Base-by-base conservation (phyloP, 108 stramenopile genomes). In the Cyclotella cryptica region DNA sequence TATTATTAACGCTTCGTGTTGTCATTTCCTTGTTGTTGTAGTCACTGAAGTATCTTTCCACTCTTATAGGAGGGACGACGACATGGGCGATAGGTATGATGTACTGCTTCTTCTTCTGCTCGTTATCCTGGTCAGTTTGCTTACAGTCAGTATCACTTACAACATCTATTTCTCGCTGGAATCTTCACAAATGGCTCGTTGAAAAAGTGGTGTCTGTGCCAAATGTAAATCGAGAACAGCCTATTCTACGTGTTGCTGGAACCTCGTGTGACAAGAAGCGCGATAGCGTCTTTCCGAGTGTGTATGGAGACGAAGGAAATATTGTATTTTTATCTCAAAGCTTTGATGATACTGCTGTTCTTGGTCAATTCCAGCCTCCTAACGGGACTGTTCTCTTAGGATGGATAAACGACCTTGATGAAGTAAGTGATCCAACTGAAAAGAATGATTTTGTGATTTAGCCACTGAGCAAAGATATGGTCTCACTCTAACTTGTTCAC, bases 301-400 rank as follows among this genome's bases (percentile, higher is more conserved):
- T 83, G 13, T 83, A 68, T 47, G 82, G 82, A 26, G 61, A 73
- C 21, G 45, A 72, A 55, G 58, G 75, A 29, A 72, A 83, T 45
- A 27, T 83, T 28, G 74, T 83, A 13, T 55, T 83, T 7, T 46
- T 83, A 3, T 73, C 71, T 28, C 82, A 83, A 28, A 67, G 64
- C 24, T 83, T 83, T 39, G 82, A 83, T 42, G 82, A 83, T 70
- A 83, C 70, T 17, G 82, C 82, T 15, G 24, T 39, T 17, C 64
- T 26, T 35, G 47, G 44, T 24, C 52, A 68, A 24, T 83, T 83
- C 40, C 52, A 46, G 61, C 75, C 75, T 60, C 82, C 82, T 14
- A 21, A 61, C 7, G 75, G 76, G 14, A 83, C 82, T 13, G 66
- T 68, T 7, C 75, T 77, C 0, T 28, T 83, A 2, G 75, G 71